Percentiles rank a stretch among this genome's conserved stretches.
Conservation (phyloP, 306 rosid species). For the Glycine tomentella region DNA sequence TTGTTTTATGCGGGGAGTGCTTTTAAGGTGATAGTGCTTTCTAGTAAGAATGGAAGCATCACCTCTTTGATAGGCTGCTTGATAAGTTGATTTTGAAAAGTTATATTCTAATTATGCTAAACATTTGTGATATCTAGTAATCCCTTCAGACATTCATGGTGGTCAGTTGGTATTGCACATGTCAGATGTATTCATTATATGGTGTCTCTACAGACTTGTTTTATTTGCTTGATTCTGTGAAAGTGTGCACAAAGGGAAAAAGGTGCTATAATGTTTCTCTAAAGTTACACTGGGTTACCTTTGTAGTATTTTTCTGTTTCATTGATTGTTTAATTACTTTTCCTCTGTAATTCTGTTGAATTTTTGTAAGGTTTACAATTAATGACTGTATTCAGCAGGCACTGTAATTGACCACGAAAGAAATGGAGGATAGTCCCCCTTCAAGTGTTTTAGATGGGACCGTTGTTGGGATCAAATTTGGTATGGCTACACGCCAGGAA, state of each 20-base stretch:
- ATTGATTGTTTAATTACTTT: constrained; percentile 4
- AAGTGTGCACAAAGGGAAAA: neutral
- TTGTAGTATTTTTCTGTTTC: constrained; percentile 13
- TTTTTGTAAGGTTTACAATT: constrained; percentile 1
- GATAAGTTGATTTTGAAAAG: constrained; percentile 3
- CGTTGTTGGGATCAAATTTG: constrained; percentile 67
- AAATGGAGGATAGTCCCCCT: constrained; percentile 68
- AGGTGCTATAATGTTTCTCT: neutral
- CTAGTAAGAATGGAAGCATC: neutral
- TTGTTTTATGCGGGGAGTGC: no score
- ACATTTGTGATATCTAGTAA: neutral
- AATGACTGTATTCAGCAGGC: constrained; percentile 44
- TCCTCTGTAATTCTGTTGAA: constrained; percentile 14
- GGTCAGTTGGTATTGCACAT: constrained; percentile 18
- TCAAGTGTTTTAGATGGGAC: constrained; percentile 66
- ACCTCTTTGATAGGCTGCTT: neutral
- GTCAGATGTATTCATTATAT: neutral
- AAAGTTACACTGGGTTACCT: neutral
- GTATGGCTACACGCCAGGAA: constrained; percentile 76
- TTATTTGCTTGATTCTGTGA: constrained; percentile 3
- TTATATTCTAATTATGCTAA: neutral
- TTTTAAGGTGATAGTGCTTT: no score
- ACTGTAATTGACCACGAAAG: constrained; percentile 35
- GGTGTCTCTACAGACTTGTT: neutral
- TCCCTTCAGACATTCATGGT: constrained; percentile 14